Evolutionary conservation across 371 early-diverging fungal species (phyloP), one percentile per base, ranked within the genome.

Genomic region (Sporodiniella umbellata): DNA sequence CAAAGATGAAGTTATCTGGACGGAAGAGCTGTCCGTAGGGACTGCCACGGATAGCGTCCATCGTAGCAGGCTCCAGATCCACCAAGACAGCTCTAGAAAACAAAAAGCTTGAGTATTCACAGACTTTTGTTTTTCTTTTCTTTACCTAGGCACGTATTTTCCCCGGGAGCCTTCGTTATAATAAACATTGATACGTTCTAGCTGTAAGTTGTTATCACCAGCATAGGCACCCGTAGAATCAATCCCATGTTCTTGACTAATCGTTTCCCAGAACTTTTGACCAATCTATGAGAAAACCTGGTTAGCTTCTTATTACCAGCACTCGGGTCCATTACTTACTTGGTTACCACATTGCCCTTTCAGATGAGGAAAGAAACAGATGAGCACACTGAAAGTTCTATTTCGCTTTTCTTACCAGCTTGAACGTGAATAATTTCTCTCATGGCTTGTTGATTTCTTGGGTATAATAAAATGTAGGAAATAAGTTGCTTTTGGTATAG

Each of bases 351-450:
- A 91, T 75, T 99, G 99, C 40, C 73, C 73, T 72, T 39, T 24
- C 15, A 55, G 48, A 43, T 33, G 18, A 15, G 37, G 39, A 28
- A 18, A 33, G 37, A 38, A 43, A 28, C 28, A 18, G 4, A 42
- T 18, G 24, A 42, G 18, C 17, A 42, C 12, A 43, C n/a, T n/a
- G n/a, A 49, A 25, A 40, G 8, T 11, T 28, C 10, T 7, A 23
- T 15, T 44, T 12, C 33, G 39, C 21, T 51, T 26, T 33, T 46
- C 54, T 42, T 68, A 66, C 99, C 99, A 65, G 96, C 94, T 81
- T 99, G 99, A 64, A 99, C 80, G 83, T 98, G 98, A 66, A 99
- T 94, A 66, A 99, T 98, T 87, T 99, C 99, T 81, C 99, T 88
- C 99, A 99, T 98, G 15, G 33, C 57, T 18, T 40, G 10, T 35